Evolutionary conservation across 495 filamentous ascomycete genomes (phyloP).

Genomic region (Trichoderma asperelloides): DNA sequence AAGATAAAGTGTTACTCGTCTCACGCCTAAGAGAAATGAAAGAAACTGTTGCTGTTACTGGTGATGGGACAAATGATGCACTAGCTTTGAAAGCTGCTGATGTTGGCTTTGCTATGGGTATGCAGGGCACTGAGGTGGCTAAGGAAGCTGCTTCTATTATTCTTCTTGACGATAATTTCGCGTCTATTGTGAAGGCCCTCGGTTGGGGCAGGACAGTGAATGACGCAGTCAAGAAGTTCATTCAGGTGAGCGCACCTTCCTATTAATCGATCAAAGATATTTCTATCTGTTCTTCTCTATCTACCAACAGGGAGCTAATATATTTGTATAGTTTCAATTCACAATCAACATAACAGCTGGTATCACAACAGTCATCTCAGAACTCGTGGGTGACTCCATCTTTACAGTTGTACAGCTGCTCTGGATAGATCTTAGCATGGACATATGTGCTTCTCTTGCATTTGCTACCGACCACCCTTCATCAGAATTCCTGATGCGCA

Average conservation of each 20-base stretch:
- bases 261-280: not conserved
- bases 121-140: slow-evolving; percentile 82
- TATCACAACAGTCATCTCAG: slow-evolving; percentile 63
- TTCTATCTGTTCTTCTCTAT: not conserved
- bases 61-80: slow-evolving; percentile 88
- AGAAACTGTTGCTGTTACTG: slow-evolving; percentile 88
- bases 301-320: not conserved
- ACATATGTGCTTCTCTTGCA: slow-evolving; percentile 92
- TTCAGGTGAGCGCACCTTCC: not conserved
- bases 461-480: slow-evolving; percentile 78
- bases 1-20: slow-evolving; percentile 77
- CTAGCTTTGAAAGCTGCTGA: slow-evolving; percentile 81
- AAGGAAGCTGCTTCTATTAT: slow-evolving; percentile 94
- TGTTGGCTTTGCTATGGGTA: slow-evolving; percentile 89
- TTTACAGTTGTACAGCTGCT: slow-evolving; percentile 79
- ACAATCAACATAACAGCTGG: slow-evolving; percentile 89
- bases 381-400: slow-evolving; percentile 53
- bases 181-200: slow-evolving; percentile 81
- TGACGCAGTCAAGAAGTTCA: slow-evolving; percentile 84
- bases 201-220: slow-evolving; percentile 85
- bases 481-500: slow-evolving; percentile 57
- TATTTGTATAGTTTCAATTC: slow-evolving; percentile 66
- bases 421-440: slow-evolving; percentile 93
- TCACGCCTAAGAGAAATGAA: slow-evolving; percentile 71
- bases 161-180: slow-evolving; percentile 88